Evolutionary conservation across 306 rosid genomes (phyloP), one percentile per base, ranked within the genome.

Genomic region (Quercus variabilis): DNA sequence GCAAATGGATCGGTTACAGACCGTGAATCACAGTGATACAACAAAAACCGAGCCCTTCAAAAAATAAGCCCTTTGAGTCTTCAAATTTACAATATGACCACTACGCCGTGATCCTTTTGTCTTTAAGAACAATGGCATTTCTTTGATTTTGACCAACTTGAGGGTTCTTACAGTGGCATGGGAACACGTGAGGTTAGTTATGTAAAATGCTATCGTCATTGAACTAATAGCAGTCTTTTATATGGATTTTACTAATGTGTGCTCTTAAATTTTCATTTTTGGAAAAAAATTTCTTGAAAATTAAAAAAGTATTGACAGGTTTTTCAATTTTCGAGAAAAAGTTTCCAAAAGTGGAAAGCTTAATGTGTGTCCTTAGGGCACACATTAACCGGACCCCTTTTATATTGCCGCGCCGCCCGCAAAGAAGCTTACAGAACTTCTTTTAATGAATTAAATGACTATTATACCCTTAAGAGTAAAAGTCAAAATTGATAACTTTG

Each of bases 401-500:
- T 6, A 14, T 20, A 4, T 62, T 33, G 15, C 1, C 15, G 33
- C 55, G 83, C 71, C 64, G 83, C 86, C 84, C 20, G 6, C 25
- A 30, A 64, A 26, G 76, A 76, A 84, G 71, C 41, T 30, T 46
- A 2, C 28, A 20, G 46, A 26, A 52, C 20, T 17, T 17, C 21
- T 69, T 46, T 80, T 23, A n/a, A 31, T 1, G 0, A 2, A 0
- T 0, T 12, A 15, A 85, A 85, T 77, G 65, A 81, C 85, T 14
- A 12, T 30, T 74, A 17, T 81, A 38, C 83, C 75, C 71, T 68
- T 52, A 8, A 13, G 38, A 54, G 1, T 3, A 67, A 59, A 74
- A 74, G 83, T 85, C 88, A 74, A 74, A 62, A 5, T 68, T 23
- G 57, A 35, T 52, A 28, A 17, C 82, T 72, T 38, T 19, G 43